Evolutionary conservation across 352 stramenopile species (phyloP).

Genomic region (Thraustotheca clavata): DNA sequence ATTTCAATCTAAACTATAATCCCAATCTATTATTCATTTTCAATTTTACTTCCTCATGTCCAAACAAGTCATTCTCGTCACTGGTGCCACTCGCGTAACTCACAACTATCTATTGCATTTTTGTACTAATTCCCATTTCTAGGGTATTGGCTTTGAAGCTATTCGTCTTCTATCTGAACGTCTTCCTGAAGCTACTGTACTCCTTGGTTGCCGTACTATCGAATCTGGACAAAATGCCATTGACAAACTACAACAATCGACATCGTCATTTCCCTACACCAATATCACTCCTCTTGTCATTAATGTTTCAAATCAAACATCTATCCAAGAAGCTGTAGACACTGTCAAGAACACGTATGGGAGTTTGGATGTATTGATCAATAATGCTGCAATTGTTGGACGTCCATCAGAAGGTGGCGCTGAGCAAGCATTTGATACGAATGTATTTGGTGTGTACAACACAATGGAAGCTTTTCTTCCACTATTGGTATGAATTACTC

Average conservation of each 20-base stretch:
- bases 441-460: conserved; percentile 11
- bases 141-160: conserved; percentile 14
- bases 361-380: conserved; percentile 2
- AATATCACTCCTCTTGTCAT: background rate
- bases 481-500: too few species aligned
- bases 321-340: conserved; percentile 4
- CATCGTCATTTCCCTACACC: background rate
- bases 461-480: background rate
- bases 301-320: background rate
- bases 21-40: too few species aligned
- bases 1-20: too few species aligned
- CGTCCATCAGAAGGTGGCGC: background rate
- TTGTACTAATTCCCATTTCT: too few species aligned
- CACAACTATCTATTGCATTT: too few species aligned
- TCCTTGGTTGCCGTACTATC: background rate
- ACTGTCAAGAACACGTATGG: background rate
- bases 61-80: too few species aligned
- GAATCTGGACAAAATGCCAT: background rate
- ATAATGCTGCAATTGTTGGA: conserved; percentile 12
- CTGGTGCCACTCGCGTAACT: too few species aligned
- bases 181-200: background rate
- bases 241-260: background rate
- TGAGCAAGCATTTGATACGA: background rate
- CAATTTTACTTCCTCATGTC: too few species aligned
- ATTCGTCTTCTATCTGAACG: conserved; percentile 11